These are phyloP conservation scores for Sporobolomyces phaffii DNA, from an alignment of 768 basidiomycete species.

Conservation along the genomic window DNA sequence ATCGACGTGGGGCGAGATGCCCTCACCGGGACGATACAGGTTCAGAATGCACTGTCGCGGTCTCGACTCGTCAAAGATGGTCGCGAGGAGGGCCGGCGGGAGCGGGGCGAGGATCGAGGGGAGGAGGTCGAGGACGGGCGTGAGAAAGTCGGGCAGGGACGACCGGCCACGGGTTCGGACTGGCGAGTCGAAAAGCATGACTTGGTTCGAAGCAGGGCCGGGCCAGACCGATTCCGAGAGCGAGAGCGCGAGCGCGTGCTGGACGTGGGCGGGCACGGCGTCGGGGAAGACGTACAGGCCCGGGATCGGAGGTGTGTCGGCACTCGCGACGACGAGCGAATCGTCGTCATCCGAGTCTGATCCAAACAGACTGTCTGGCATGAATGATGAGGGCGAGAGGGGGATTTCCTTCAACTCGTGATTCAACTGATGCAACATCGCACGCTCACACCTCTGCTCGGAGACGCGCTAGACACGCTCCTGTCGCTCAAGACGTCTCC, in stretches of 20 bases:
- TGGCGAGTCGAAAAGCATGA: conserved; percentile 32
- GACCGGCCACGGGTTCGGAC: not conserved
- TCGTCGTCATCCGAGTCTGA: conserved; percentile 24
- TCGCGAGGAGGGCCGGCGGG: not conserved
- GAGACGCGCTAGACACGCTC: conserved; percentile 3
- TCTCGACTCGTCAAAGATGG: conserved; percentile 44
- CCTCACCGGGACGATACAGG: conserved; percentile 79
- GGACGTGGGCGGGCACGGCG: conserved; percentile 3
- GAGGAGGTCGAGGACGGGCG: conserved; percentile 14
- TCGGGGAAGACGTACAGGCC: conserved; percentile 21
- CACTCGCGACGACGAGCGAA: not conserved
- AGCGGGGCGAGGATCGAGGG: conserved; percentile 11
- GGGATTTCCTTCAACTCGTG: not conserved
- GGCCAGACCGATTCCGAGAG: conserved; percentile 8
- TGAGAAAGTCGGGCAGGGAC: conserved; percentile 6
- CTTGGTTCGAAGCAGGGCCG: conserved; percentile 22
- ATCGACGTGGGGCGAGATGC: conserved; percentile 81
- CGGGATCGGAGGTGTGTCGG: conserved; percentile 14
- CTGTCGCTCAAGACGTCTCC: not conserved
- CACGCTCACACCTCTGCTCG: not conserved
- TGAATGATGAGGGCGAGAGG: not conserved
- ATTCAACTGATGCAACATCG: not conserved
- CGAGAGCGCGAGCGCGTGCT: conserved; percentile 4
- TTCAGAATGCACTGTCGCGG: conserved; percentile 86
- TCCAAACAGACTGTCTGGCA: conserved; percentile 32